phyloP scores from a whole-genome alignment of 2,329 filamentous ascomycete genomes.

The Davidsoniella australis region DNA sequence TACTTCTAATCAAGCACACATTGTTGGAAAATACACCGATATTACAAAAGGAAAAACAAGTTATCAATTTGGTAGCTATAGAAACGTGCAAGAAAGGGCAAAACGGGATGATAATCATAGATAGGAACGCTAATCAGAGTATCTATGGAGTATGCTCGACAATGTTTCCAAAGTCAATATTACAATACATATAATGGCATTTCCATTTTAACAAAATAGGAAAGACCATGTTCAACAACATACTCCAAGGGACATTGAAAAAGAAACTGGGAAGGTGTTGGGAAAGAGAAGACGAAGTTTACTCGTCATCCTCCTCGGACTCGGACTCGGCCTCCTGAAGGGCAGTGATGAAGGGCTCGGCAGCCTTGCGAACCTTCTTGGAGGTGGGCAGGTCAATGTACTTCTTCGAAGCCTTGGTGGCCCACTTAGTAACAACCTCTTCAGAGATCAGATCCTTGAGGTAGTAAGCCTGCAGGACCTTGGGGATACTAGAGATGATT shows the following conservation, averaged over 20 bases:
- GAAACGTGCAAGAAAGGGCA: too few species aligned
- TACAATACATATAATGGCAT: too few species aligned
- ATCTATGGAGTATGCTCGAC: too few species aligned
- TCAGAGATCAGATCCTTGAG: constrained; percentile 78
- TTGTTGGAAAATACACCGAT: too few species aligned
- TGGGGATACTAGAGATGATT: constrained; percentile 57
- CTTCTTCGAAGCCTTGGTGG: constrained; percentile 92
- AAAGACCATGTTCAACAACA: not conserved
- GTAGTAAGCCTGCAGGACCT: constrained; percentile 80
- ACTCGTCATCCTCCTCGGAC: constrained; percentile 34
- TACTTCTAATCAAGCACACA: too few species aligned
- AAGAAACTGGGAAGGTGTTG: not conserved
- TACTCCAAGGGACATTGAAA: not conserved
- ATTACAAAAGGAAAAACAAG: too few species aligned
- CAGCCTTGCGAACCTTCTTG: constrained; percentile 90
- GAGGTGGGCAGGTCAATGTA: constrained; percentile 80
- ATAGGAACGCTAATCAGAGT: too few species aligned
- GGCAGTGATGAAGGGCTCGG: constrained; percentile 88
- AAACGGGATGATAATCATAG: too few species aligned
- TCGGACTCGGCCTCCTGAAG: constrained; percentile 59
- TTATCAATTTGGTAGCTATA: too few species aligned
- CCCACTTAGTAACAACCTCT: constrained; percentile 81
- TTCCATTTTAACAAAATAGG: too few species aligned
- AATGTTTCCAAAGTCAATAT: too few species aligned
- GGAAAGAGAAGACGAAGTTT: not conserved